Evolutionary conservation across 2,329 filamentous ascomycete species (phyloP), one percentile per base, ranked within the genome.

Genomic region (Diaporthe destruens): DNA sequence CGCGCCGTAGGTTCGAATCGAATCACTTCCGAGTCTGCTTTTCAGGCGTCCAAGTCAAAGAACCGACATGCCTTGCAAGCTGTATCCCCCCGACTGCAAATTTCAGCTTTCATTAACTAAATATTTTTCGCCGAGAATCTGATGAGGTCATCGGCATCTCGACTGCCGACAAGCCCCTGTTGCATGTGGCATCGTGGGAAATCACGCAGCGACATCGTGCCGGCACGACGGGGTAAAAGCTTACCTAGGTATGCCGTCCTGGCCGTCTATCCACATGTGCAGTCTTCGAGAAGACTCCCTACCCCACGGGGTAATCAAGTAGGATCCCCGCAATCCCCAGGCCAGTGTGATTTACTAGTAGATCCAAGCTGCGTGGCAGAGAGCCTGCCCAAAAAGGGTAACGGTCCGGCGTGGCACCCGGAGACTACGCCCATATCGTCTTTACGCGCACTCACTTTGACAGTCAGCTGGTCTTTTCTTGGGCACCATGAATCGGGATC

Each of bases 401-500:
- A 53, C 57, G 57, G 56, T 34, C 68, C 68, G 68, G 55, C 44
- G 36, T 70, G 55, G 55, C 68, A 59, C 23, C 32, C 47, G 53
- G 55, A 53, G 49, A 42, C 68, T 59, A 61, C 32, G 51, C 67
- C 67, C 54, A 2, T 59, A 69, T 57, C 6, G 67, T 57, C 42
- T 18, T 51, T 32, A 70, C 23, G 47, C 42, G 34, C 55, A 54
- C 53, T 42, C 23, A 29, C 54, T 32, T 20, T 25, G 54, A 20
- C 34, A 44, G 68, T 70, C 68, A 70, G n/a, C 68, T 70, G 68
- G 55, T 34, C n/a, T 53, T 36, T 53, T 47, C 23, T 53, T 36
- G 61, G 61, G 55, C 55, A 54, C 25, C 55, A 39, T 23, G 44
- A 51, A 70, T 47, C 44, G n/a, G 55, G 39, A 70, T 51, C 29